Base-by-base conservation (phyloP, 495 filamentous ascomycete genomes). In the Hyaloscypha bicolor region DNA sequence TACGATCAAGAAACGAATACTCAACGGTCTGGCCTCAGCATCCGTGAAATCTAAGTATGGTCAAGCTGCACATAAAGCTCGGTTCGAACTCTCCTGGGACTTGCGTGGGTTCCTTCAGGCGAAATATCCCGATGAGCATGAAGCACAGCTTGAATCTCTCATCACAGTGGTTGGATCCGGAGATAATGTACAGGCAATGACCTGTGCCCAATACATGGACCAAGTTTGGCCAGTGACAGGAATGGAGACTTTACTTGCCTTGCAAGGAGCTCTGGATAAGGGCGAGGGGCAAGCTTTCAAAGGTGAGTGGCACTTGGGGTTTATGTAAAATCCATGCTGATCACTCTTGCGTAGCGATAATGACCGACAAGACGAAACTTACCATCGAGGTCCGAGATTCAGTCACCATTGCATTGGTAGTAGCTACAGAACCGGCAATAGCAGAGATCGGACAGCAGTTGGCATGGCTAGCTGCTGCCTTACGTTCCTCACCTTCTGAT, bases 201-300 rank as follows among this genome's bases (percentile, higher is more conserved):
- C 74, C 22, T 75, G 73, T 56, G 52, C 29, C 5, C 22, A 74
- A 35, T 79, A 78, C 66, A 62, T 79, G 51, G 14, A 21, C 5
- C 78, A 77, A 63, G 72, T 67, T 35, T 79, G 78, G 78, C 78
- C 75, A 56, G 62, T 62, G 4, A 74, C 68, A 4, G 76, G 76
- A 3, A 12, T 35, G 5, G 32, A 74, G 9, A 70, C 71, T n/a
- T 31, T 79, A 45, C 33, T 37, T 37, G 33, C 33, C 33, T 37
- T 37, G 33, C 33, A 37, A 37, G 14, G 63, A 33, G 62, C 72
- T 33, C 21, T 78, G 31, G 25, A 72, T 48, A 64, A 21, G 59
- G 69, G n/a, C 16, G 56, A 22, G 9, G 33, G 33, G 33, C 33
- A 37, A 37, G 33, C 33, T 37, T 37, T 37, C 33, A 37, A 37